Evolutionary conservation across 2,329 filamentous ascomycete species (phyloP).

Genomic region (Pseudocercospora musae): DNA sequence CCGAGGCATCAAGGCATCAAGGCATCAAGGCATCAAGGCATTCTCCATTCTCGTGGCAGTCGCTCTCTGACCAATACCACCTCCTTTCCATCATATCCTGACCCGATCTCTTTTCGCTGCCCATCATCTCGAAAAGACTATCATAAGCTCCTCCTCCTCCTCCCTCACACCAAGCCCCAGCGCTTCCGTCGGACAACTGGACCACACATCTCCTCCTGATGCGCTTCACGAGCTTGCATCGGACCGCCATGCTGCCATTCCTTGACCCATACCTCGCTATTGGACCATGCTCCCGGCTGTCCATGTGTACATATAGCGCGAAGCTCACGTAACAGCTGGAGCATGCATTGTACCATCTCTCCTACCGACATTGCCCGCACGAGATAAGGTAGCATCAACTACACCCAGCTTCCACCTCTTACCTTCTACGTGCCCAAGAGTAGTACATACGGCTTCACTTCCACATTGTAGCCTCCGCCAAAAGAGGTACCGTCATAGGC

Average conservation of each 20-base stretch:
- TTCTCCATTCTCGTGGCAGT: not conserved
- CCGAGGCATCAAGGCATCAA: constrained; percentile 3
- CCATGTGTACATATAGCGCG: not conserved
- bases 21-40: constrained; percentile 3
- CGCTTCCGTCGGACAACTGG: not conserved
- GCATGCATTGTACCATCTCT: not conserved
- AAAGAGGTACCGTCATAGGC: too few species aligned
- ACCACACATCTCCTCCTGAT: not conserved
- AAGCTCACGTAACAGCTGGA: not conserved
- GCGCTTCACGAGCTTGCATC: not conserved
- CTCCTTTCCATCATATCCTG: not conserved
- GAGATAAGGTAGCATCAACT: not conserved
- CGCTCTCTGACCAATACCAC: not conserved
- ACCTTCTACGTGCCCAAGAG: not conserved
- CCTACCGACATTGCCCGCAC: not conserved
- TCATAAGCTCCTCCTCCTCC: not conserved
- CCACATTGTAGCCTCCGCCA: too few species aligned
- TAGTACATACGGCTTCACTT: not conserved
- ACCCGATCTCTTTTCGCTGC: constrained; percentile 12
- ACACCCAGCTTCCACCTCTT: not conserved
- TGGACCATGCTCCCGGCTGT: not conserved
- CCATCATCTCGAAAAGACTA: too few species aligned
- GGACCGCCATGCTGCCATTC: not conserved
- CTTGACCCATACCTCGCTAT: not conserved
- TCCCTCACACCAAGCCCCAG: not conserved